These are phyloP conservation scores for Tetrahymena elliotti DNA, from an alignment of 73 alveolate species.

Conservation along the genomic window DNA sequence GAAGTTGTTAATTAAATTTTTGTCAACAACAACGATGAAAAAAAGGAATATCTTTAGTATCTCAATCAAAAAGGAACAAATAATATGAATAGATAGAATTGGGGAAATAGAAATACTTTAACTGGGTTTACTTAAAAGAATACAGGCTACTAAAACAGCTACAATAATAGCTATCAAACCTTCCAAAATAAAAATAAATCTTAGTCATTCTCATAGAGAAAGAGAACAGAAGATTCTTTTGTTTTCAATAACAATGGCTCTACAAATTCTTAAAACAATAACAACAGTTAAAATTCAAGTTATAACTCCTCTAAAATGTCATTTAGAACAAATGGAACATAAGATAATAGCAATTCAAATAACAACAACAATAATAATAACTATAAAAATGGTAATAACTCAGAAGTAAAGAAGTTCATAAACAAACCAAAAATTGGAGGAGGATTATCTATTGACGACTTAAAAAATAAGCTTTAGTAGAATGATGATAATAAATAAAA, in stretches of 20 bases:
- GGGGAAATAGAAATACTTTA: neutral
- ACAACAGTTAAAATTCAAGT: neutral
- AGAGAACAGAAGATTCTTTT: neutral
- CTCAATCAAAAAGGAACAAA: neutral
- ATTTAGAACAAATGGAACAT: neutral
- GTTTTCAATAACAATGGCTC: neutral
- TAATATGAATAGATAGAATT: neutral
- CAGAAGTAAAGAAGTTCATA: neutral
- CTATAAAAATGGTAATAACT: neutral
- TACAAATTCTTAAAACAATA: neutral
- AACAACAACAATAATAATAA: neutral
- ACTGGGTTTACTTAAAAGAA: neutral
- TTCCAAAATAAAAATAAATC: neutral
- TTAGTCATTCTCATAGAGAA: neutral
- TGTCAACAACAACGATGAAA: neutral
- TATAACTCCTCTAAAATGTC: neutral
- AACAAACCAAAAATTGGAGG: neutral
- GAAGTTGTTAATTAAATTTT: neutral
- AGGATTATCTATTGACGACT: neutral
- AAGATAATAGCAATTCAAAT: neutral
- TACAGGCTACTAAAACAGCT: neutral
- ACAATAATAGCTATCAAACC: neutral
- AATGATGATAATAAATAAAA: neutral
- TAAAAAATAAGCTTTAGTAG: neutral
- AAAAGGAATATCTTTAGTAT: neutral